Evolutionary conservation across 768 basidiomycete genomes (phyloP), one percentile per base, ranked within the genome.

Genomic region (Scleroderma bovista): DNA sequence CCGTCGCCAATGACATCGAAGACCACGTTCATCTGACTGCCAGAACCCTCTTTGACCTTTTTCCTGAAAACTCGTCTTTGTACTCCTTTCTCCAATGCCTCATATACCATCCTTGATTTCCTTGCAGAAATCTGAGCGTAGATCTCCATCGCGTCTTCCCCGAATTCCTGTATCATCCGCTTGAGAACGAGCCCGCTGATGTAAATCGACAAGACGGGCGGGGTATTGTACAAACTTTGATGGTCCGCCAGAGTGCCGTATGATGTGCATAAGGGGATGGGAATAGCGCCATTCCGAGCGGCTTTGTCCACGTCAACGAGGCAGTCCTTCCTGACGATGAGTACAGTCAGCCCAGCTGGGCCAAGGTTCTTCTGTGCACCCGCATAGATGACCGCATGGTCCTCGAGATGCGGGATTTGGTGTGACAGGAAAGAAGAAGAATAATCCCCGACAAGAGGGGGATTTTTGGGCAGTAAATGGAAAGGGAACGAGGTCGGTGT

Each of bases 351-450:
- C 1, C 96, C 96, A 0, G 96, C 85, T 2, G 96, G 96, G 8
- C 95, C 94, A 44, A 98, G 72, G 67, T 99, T 99, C 76, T 99
- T 99, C 72, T 99, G 96, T 19, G 88, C 96, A 42, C 96, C 96
- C 7, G 94, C 96, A 65, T 86, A 98, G 60, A 99, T 87, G 62
- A 98, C 76, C 4, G 93, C 94, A 67, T 97, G 93, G 67, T 89
- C 88, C 24, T 82, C 84, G 52, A 97, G 76, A 54, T 78, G 79
- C 11, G 87, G 87, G 65, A 99, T 97, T 37, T 88, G 89, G 19
- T 94, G 80, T 45, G 88, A 91, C 84, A 98, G 88, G 79, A 99
- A 97, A 34, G 93, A 93, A 32, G 91, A 94, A 7, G 92, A 94
- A 70, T 96, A 88, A 72, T 99, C 96, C 23, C 80, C 93, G 8